Percentiles rank a stretch among this genome's conserved stretches.
These are phyloP conservation scores for Oryza rufipogon DNA, from an alignment of 176 grass and related monocot genomes.

Conservation along the genomic window DNA sequence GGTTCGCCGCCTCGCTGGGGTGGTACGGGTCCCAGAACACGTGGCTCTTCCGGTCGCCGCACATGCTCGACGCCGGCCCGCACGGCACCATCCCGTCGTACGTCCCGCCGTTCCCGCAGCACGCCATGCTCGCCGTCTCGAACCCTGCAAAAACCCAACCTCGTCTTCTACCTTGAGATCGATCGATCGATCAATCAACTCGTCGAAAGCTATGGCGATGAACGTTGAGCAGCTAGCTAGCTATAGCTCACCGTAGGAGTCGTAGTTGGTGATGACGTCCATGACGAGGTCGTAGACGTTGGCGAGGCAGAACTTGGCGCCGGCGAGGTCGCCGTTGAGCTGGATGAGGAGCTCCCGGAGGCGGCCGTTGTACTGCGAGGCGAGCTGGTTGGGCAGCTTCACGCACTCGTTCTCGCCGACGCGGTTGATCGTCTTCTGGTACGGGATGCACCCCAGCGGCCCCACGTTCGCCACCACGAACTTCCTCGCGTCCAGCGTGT, in stretches of 20 bases:
- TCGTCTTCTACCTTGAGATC: too few relatives aligned
- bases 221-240: too few relatives aligned
- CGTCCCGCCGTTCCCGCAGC: constrained; percentile 77
- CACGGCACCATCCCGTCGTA: constrained; percentile 81
- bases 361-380: constrained; percentile 60
- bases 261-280: constrained; percentile 72
- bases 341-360: constrained; percentile 66
- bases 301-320: constrained; percentile 72
- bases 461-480: constrained; percentile 91
- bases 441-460: constrained; percentile 95
- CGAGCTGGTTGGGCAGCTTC: constrained; percentile 80
- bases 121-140: constrained; percentile 62
- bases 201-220: too few relatives aligned
- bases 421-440: constrained; percentile 85
- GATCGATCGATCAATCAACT: too few relatives aligned
- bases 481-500: constrained; percentile 79
- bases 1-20: constrained; percentile 82
- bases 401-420: constrained; percentile 63
- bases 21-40: constrained; percentile 98
- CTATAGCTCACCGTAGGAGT: constrained; percentile 39
- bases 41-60: constrained; percentile 47
- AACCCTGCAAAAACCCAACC: constrained; percentile 34
- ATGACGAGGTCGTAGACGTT: constrained; percentile 91
- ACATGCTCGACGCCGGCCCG: constrained; percentile 73
- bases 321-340: constrained; percentile 63